These are phyloP conservation scores for Ampelomyces quisqualis DNA, from an alignment of 2,329 filamentous ascomycete genomes.

Conservation along the genomic window DNA sequence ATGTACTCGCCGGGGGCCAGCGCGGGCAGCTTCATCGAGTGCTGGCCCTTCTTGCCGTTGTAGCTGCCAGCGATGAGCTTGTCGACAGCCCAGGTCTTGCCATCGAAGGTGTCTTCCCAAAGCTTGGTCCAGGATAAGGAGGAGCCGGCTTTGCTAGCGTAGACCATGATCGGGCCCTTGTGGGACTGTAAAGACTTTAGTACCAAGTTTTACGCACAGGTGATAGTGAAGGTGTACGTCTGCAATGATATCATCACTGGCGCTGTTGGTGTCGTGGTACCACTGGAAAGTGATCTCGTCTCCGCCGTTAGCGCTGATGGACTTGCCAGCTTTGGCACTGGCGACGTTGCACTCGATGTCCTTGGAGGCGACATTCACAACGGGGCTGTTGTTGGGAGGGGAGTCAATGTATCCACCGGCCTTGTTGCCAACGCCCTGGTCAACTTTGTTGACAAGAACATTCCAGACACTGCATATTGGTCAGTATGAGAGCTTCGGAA, in stretches of 20 bases:
- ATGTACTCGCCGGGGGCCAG: slow-evolving; percentile 47
- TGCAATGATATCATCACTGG: slow-evolving; percentile 55
- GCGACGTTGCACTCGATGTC: slow-evolving; percentile 42
- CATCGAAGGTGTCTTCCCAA: slow-evolving; percentile 41
- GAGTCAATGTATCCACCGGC: slow-evolving; percentile 53
- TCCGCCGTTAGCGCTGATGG: slow-evolving; percentile 51
- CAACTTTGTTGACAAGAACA: slow-evolving; percentile 47
- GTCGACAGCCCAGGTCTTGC: slow-evolving; percentile 45
- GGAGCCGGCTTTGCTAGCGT: slow-evolving; percentile 48
- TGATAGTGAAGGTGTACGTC: not conserved
- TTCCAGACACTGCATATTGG: too few species aligned
- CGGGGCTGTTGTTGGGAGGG: slow-evolving; percentile 42
- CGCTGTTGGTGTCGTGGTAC: slow-evolving; percentile 52
- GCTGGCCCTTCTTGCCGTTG: slow-evolving; percentile 43
- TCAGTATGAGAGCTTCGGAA: too few species aligned
- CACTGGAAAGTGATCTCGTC: slow-evolving; percentile 52
- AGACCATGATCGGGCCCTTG: slow-evolving; percentile 55
- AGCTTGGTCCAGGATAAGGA: slow-evolving; percentile 54
- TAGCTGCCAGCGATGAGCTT: slow-evolving; percentile 37
- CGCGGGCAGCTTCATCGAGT: slow-evolving; percentile 44
- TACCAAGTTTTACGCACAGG: not conserved
- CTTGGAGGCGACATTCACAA: slow-evolving; percentile 39
- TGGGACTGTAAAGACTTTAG: slow-evolving; percentile 42
- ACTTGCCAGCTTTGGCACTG: slow-evolving; percentile 40
- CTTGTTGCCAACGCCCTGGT: slow-evolving; percentile 37